Evolutionary conservation across 164 flowering plant genomes (phyloP).

Genomic region (Berberis vulgaris): DNA sequence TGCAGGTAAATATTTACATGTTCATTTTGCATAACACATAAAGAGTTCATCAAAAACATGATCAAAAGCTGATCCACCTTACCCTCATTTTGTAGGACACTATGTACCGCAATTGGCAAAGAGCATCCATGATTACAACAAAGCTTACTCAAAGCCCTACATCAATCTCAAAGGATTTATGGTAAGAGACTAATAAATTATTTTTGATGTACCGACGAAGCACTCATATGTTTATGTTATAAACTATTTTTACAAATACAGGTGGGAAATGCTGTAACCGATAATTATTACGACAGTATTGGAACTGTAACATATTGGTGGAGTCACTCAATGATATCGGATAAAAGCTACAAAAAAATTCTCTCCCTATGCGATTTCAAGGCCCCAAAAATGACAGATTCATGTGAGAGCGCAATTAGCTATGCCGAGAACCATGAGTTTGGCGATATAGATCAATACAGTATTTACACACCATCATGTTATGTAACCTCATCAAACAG

Average conservation of each 20-base stretch:
- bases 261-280: conserved; percentile 42
- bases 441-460: conserved; percentile 82
- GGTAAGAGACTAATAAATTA: too few relatives aligned
- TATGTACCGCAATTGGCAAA: too few relatives aligned
- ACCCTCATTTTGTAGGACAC: too few relatives aligned
- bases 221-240: too few relatives aligned
- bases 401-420: conserved; percentile 33
- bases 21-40: too few relatives aligned
- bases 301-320: conserved; percentile 80
- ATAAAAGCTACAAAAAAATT: conserved; percentile 49
- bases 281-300: conserved; percentile 51
- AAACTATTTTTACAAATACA: not conserved
- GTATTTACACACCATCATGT: conserved; percentile 69
- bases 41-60: too few relatives aligned
- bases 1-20: too few relatives aligned
- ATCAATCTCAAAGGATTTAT: too few relatives aligned
- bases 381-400: conserved; percentile 13
- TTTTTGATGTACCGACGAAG: too few relatives aligned
- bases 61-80: too few relatives aligned
- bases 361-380: conserved; percentile 47
- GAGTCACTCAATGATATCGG: conserved; percentile 81
- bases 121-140: too few relatives aligned
- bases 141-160: too few relatives aligned
- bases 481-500: conserved; percentile 6
- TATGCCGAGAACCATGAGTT: conserved; percentile 63